These are phyloP conservation scores for Kalmanozyma brasiliensis DNA, from an alignment of 1,284 basidiomycete genomes.

Conservation along the genomic window DNA sequence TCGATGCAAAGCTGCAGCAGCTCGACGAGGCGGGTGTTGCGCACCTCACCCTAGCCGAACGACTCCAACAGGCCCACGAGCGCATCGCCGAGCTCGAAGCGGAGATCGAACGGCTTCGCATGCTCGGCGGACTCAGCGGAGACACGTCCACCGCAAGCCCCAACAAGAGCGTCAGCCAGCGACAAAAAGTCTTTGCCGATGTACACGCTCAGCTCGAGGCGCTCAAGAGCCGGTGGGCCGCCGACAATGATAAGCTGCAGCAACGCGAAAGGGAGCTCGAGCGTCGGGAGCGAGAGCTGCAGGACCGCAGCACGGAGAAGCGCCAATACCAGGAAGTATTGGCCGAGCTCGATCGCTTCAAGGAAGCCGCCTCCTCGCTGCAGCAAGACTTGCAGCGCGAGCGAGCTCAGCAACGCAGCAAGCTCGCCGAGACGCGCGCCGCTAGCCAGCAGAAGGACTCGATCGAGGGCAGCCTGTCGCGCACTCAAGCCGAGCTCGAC, in stretches of 20 bases:
- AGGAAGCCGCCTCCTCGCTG: constrained; percentile 34
- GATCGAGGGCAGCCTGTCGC: constrained; percentile 34
- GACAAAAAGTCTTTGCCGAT: constrained; percentile 41
- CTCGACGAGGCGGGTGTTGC: constrained; percentile 47
- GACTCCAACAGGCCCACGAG: constrained; percentile 36
- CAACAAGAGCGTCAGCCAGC: constrained; percentile 33
- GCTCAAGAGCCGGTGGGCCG: constrained; percentile 50
- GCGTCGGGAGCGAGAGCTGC: constrained; percentile 39
- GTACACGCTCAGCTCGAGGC: constrained; percentile 49
- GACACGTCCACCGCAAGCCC: constrained; percentile 21
- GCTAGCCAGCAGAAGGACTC: constrained; percentile 34
- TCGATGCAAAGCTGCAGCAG: constrained; percentile 55
- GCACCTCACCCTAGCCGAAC: constrained; percentile 43
- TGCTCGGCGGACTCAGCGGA: constrained; percentile 16
- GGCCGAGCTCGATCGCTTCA: constrained; percentile 39
- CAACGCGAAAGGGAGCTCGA: constrained; percentile 40
- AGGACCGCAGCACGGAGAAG: constrained; percentile 41
- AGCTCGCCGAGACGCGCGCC: constrained; percentile 27
- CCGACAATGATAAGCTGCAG: constrained; percentile 40
- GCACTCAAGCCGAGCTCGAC: constrained; percentile 42
- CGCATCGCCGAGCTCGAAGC: constrained; percentile 50
- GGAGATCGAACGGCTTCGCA: constrained; percentile 37
- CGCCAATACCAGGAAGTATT: constrained; percentile 37
- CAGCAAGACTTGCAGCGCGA: constrained; percentile 42
- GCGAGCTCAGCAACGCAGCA: constrained; percentile 31